These are phyloP conservation scores for Periconia macrospinosa DNA, from an alignment of 2,329 filamentous ascomycete species.

Conservation along the genomic window DNA sequence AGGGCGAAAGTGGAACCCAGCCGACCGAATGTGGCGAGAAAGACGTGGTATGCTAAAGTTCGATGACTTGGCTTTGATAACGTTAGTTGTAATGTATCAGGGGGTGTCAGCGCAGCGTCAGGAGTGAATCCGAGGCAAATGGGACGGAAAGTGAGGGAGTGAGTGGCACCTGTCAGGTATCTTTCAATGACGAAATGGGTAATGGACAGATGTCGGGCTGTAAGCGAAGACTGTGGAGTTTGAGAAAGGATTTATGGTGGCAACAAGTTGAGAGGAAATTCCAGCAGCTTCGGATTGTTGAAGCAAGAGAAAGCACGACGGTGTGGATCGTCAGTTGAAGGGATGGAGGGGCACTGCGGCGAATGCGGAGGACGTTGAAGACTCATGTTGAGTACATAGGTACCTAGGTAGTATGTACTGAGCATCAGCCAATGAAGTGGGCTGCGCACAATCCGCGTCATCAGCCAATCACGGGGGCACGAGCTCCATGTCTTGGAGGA, in stretches of 20 bases:
- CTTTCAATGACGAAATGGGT: slow-evolving; percentile 32
- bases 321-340: slow-evolving; percentile 6
- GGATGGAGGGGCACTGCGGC: slow-evolving; percentile 9
- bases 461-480: slow-evolving; percentile 33
- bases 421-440: too few relatives aligned
- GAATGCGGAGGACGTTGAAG: slow-evolving; percentile 17
- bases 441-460: slow-evolving; percentile 8
- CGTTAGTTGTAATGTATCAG: too few relatives aligned
- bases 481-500: slow-evolving; percentile 23
- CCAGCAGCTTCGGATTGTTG: slow-evolving; percentile 8
- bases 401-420: too few relatives aligned
- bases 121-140: too few relatives aligned
- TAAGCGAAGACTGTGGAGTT: slow-evolving; percentile 6
- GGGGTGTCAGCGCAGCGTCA: too few relatives aligned
- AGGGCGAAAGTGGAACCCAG: neutral
- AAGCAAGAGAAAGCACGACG: slow-evolving; percentile 2
- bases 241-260: slow-evolving; percentile 2
- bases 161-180: slow-evolving; percentile 9
- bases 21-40: neutral
- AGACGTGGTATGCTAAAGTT: neutral
- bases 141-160: neutral
- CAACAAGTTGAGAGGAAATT: slow-evolving; percentile 1
- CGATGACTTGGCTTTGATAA: too few relatives aligned
- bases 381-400: too few relatives aligned
- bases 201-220: slow-evolving; percentile 22